phyloP scores from a whole-genome alignment of 768 basidiomycete genomes.

The Phaeotremella skinneri region DNA sequence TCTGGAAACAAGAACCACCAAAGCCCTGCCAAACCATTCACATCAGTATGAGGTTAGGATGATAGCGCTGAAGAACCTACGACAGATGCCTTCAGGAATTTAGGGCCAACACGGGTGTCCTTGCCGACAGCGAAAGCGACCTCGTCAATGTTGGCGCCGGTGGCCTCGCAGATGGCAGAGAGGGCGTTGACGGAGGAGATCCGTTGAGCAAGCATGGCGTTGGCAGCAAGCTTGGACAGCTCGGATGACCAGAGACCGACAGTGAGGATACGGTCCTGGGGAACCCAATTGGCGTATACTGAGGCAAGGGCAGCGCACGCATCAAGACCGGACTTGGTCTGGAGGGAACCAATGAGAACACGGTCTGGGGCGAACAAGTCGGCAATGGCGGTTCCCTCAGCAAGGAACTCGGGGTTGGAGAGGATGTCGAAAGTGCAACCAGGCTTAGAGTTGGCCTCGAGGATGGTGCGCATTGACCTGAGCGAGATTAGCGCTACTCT shows the following conservation, averaged over 20 bases:
- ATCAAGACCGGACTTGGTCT: slow-evolving; percentile 76
- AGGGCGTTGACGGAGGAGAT: slow-evolving; percentile 98
- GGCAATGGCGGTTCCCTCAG: slow-evolving; percentile 91
- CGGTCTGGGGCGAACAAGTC: slow-evolving; percentile 90
- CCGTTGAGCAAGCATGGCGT: slow-evolving; percentile 98
- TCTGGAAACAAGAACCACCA: slow-evolving; percentile 99
- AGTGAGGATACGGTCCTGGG: slow-evolving; percentile 75
- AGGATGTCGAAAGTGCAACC: slow-evolving; percentile 93
- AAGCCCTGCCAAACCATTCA: slow-evolving; percentile 66
- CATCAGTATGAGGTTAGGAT: neutral
- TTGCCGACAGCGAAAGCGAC: slow-evolving; percentile 90
- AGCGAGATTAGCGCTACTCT: neutral
- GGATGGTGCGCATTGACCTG: slow-evolving; percentile 92
- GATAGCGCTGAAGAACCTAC: slow-evolving; percentile 22
- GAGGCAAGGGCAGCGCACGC: slow-evolving; percentile 72
- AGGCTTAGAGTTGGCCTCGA: slow-evolving; percentile 94
- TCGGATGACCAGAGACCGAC: slow-evolving; percentile 99
- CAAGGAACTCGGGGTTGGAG: slow-evolving; percentile 98
- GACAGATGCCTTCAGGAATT: slow-evolving; percentile 72
- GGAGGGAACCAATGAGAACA: slow-evolving; percentile 93
- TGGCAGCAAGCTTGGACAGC: slow-evolving; percentile 95
- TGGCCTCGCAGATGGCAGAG: slow-evolving; percentile 97
- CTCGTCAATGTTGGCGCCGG: slow-evolving; percentile 97
- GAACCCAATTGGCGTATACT: slow-evolving; percentile 97
- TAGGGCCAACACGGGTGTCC: slow-evolving; percentile 88